A percentile compares a stretch with the other conserved stretches of the same genome.
Evolutionary conservation across 495 filamentous ascomycete species (phyloP).

Genomic region (Podospora sp.): DNA sequence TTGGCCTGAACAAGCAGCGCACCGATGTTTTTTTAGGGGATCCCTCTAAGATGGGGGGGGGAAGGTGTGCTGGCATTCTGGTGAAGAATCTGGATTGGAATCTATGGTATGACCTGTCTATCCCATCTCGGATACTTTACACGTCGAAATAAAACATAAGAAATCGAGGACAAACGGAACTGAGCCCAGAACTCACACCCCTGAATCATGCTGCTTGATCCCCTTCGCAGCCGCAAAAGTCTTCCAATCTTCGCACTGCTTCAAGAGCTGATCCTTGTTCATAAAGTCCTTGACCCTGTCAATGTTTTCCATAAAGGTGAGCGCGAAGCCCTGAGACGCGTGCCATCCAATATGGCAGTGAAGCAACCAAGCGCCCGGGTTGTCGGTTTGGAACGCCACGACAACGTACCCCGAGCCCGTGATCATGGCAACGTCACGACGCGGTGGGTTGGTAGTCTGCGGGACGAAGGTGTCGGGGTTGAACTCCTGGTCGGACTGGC

Average conservation of each 20-base stretch:
- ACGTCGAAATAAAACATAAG: neutral
- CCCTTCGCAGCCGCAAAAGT: neutral
- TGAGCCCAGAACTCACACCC: constrained; percentile 3
- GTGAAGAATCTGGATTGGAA: too few relatives aligned
- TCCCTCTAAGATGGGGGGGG: too few relatives aligned
- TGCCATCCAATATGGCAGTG: constrained; percentile 62
- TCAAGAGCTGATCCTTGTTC: neutral
- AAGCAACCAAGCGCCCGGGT: constrained; percentile 56
- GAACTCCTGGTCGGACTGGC: constrained; percentile 30
- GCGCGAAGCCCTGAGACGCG: constrained; percentile 45
- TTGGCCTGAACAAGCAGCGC: too few relatives aligned
- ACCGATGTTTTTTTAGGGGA: too few relatives aligned
- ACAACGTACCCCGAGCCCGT: constrained; percentile 41
- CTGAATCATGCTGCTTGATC: constrained; percentile 18
- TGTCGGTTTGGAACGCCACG: constrained; percentile 56
- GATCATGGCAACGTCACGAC: constrained; percentile 61
- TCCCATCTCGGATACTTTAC: neutral
- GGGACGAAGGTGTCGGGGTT: constrained; percentile 23
- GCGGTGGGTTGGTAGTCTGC: constrained; percentile 48
- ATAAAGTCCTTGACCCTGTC: constrained; percentile 16
- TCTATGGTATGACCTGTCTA: too few relatives aligned
- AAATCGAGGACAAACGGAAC: neutral
- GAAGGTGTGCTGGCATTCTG: too few relatives aligned
- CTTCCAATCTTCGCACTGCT: constrained; percentile 14
- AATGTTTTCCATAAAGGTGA: constrained; percentile 49